Conservation (phyloP, 202 grass and related monocot genomes). For the Eragrostis tef region DNA sequence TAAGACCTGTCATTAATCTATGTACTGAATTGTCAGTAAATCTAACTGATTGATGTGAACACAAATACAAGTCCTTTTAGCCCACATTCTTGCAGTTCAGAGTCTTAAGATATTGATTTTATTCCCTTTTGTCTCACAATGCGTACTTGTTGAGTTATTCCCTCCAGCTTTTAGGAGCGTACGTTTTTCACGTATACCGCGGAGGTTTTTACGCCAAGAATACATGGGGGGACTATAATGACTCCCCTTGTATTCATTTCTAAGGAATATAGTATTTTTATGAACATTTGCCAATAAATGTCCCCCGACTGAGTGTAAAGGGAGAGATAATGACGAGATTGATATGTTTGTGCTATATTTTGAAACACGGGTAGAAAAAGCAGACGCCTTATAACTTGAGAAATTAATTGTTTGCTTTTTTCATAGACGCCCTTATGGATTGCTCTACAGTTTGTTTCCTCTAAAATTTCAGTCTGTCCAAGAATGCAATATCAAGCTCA, state of each 20-base stretch:
- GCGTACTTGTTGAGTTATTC: neutral
- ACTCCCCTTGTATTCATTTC: neutral
- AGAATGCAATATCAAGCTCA: neutral
- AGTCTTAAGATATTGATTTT: slow-evolving; percentile 16
- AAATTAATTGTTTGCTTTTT: neutral
- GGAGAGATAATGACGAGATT: slow-evolving; percentile 1
- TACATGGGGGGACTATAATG: neutral
- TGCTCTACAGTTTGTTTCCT: neutral
- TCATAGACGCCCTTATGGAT: neutral
- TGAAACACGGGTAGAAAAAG: neutral
- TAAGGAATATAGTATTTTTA: neutral
- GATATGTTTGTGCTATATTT: neutral
- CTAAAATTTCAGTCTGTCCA: neutral
- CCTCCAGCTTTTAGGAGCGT: neutral
- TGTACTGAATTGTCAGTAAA: slow-evolving; percentile 16
- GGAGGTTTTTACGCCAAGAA: neutral
- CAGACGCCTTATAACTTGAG: neutral
- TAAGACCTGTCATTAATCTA: neutral
- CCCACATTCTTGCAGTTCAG: neutral
- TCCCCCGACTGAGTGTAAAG: neutral
- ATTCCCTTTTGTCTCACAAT: neutral
- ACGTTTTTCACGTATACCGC: neutral
- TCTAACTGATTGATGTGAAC: neutral
- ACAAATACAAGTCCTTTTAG: neutral
- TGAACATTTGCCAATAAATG: neutral